Base-by-base conservation (phyloP, 164 flowering plant species). In the Vitis labrusca region DNA sequence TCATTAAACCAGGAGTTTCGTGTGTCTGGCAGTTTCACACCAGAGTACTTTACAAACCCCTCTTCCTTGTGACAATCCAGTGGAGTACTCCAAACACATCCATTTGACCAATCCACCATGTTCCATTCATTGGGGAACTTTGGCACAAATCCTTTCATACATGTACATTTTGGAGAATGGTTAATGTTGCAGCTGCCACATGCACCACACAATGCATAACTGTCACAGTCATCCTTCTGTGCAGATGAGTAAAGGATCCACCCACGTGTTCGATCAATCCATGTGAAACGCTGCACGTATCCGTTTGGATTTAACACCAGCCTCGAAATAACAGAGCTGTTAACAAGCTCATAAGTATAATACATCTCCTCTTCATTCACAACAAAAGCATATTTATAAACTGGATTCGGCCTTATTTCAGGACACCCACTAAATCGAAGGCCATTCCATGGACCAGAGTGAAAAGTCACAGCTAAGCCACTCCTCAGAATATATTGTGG, bases 61-160 rank as follows among this genome's bases (percentile, higher is more conserved):
- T 77, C 76, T 32, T 37, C 59, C 50, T 23, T 23, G 23, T 52
- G 60, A 56, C 74, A 77, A 16, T 53, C 37, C 53, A 77, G 47
- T 9, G 23, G 12, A 1, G 64, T 59, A 14, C 59, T 56, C 52
- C 76, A 59, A 3, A 61, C 71, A 47, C 80, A 77, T 50, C 80
- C 80, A 19, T 57, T 10, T 11, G 74, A 55, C 67, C 73, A 55
- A 19, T 73, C 59, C 10, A 61, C 27, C 14, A 3, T 14, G 13
- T 58, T 53, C 80, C 80, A 77, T n/a, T 70, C 61, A 9, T 63
- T 16, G 5, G 10, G 55, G 2, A 47, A 49, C 49, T 71, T 77
- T 1, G 80, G 80, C 15, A 55, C 27, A 47, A 56, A 77, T 3
- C 80, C 80, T 15, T 65, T 37, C 57, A 73, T 52, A 27, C 80